Conservation (phyloP, 2,329 filamentous ascomycete species). For the Botryotinia convoluta region DNA sequence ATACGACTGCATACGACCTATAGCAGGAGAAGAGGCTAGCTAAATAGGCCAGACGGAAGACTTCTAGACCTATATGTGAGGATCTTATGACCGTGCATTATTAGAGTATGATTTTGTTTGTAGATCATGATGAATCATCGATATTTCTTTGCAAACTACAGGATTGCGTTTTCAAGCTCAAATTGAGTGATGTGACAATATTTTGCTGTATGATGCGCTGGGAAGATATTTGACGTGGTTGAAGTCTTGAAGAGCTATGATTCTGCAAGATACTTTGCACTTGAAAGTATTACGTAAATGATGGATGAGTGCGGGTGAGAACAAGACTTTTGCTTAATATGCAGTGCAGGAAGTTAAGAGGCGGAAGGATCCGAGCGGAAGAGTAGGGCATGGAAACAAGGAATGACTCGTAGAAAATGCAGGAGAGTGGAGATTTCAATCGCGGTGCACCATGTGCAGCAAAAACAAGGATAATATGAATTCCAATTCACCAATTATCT, state of each 20-base stretch:
- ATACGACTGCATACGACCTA: not conserved
- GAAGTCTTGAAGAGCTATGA: not conserved
- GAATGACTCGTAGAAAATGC: not conserved
- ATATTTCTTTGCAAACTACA: not conserved
- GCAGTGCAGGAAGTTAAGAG: not conserved
- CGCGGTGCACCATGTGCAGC: not conserved
- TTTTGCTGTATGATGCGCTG: not conserved
- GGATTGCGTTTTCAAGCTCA: not conserved
- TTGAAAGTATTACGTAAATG: not conserved
- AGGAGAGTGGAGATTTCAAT: not conserved
- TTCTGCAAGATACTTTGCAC: not conserved
- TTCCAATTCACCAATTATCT: not conserved
- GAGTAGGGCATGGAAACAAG: not conserved
- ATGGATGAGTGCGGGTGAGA: not conserved
- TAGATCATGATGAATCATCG: not conserved
- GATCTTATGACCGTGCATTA: not conserved
- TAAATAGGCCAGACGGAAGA: not conserved
- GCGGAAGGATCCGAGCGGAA: not conserved
- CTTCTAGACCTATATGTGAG: not conserved
- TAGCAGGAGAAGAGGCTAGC: not conserved
- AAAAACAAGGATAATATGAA: not conserved
- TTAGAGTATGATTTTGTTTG: not conserved
- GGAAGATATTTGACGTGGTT: not conserved
- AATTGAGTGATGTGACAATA: not conserved
- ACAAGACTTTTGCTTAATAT: not conserved